Evolutionary conservation across 164 flowering plant species (phyloP).

Genomic region (Nymphaea colorata): DNA sequence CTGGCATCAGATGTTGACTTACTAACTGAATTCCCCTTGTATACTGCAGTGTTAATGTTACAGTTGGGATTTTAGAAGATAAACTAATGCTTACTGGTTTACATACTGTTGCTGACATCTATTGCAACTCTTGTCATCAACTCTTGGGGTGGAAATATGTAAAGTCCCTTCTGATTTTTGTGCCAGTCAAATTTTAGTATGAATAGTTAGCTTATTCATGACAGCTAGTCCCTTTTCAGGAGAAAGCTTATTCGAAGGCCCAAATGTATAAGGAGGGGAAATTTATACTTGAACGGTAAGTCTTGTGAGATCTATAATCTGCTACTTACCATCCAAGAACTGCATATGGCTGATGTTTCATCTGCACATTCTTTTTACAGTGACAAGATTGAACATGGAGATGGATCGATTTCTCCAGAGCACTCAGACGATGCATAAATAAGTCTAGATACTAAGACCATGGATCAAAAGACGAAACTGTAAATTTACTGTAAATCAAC

Average conservation of each 20-base stretch:
- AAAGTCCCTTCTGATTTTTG: not conserved
- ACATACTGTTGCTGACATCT: slow-evolving; percentile 1
- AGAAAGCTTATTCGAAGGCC: not conserved
- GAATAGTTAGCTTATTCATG: not conserved
- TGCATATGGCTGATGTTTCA: not conserved
- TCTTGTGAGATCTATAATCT: not conserved
- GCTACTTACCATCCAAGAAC: not conserved
- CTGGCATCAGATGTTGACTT: too few species aligned
- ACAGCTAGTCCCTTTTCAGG: not conserved
- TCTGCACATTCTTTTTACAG: not conserved
- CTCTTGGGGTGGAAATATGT: slow-evolving; percentile 3
- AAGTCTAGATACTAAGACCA: not conserved
- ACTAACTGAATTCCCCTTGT: not conserved
- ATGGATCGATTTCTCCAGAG: not conserved
- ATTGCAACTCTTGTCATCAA: not conserved
- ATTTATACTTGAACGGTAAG: slow-evolving; percentile 1
- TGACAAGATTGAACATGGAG: not conserved
- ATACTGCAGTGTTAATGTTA: not conserved
- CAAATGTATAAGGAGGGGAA: slow-evolving; percentile 2
- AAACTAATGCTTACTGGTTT: not conserved
- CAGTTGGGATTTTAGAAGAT: not conserved
- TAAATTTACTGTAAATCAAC: not conserved
- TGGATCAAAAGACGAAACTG: not conserved
- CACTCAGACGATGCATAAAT: not conserved
- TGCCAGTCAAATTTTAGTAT: too few species aligned